Percentiles rank a stretch among this genome's conserved stretches.
phyloP scores from a whole-genome alignment of 352 stramenopile species.

The Phytophthora citrophthora region DNA sequence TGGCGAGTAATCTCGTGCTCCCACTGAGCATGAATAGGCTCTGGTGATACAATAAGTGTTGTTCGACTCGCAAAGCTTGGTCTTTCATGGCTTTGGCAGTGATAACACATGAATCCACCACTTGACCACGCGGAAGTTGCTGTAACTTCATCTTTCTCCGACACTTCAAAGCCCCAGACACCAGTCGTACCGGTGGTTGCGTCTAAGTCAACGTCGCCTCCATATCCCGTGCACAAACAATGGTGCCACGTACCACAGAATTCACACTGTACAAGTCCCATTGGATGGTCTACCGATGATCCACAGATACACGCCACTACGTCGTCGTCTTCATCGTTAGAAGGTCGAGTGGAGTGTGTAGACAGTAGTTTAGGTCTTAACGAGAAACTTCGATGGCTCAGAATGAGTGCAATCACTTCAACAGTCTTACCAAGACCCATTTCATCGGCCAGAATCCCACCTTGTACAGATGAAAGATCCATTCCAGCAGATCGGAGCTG shows the following conservation, averaged over 20 bases:
- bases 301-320: slow-evolving; percentile 63
- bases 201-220: neutral
- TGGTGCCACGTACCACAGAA: slow-evolving; percentile 71
- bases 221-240: slow-evolving; percentile 61
- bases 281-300: slow-evolving; percentile 35
- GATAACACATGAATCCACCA: slow-evolving; percentile 64
- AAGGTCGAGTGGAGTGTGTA: neutral
- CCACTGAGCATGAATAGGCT: slow-evolving; percentile 93
- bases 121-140: slow-evolving; percentile 4
- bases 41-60: slow-evolving; percentile 94
- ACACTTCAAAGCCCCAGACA: slow-evolving; percentile 32
- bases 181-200: slow-evolving; percentile 1
- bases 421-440: slow-evolving; percentile 93
- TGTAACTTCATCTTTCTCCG: neutral
- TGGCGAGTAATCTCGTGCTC: slow-evolving; percentile 86
- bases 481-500: slow-evolving; percentile 16
- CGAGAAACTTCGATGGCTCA: slow-evolving; percentile 55
- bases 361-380: slow-evolving; percentile 24
- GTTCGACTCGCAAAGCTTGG: slow-evolving; percentile 60
- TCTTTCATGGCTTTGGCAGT: slow-evolving; percentile 55
- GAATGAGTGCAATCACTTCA: slow-evolving; percentile 69
- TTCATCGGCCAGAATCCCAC: slow-evolving; percentile 93
- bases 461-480: slow-evolving; percentile 41
- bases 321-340: slow-evolving; percentile 1
- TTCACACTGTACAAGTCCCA: slow-evolving; percentile 57